phyloP scores from a whole-genome alignment of 805 yeast genomes.

The Cyberlindnera euphorbiiphila region DNA sequence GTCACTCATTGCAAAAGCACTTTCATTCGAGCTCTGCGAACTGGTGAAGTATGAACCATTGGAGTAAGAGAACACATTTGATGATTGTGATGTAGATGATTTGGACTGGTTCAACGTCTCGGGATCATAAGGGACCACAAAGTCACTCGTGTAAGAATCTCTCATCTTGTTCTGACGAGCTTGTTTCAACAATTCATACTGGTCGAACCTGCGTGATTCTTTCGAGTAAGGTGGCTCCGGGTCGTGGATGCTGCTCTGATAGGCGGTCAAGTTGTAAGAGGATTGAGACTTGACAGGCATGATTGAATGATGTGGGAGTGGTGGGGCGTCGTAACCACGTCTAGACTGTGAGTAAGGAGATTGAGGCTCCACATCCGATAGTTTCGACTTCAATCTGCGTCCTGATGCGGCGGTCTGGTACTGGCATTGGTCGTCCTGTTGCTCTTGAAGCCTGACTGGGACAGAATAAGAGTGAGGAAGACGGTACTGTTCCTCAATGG shows the following conservation, averaged over 20 bases:
- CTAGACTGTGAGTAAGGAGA: conserved; percentile 6
- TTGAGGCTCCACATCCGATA: conserved; percentile 1
- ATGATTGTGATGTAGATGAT: conserved; percentile 22
- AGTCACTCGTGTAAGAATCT: conserved; percentile 16
- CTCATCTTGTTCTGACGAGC: conserved; percentile 14
- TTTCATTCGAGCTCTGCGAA: conserved; percentile 40
- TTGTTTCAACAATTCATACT: conserved; percentile 12
- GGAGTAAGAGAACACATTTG: conserved; percentile 32
- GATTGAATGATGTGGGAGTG: conserved; percentile 23
- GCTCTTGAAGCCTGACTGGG: conserved; percentile 19
- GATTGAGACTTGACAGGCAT: conserved; percentile 25
- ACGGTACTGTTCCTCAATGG: conserved; percentile 3
- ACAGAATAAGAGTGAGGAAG: conserved; percentile 26
- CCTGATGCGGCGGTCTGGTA: conserved; percentile 4
- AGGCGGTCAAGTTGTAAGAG: conserved; percentile 10
- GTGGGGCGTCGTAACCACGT: conserved; percentile 16
- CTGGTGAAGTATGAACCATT: conserved; percentile 46
- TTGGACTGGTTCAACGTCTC: conserved; percentile 29
- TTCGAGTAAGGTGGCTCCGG: conserved; percentile 18
- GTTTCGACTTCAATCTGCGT: conserved; percentile 9
- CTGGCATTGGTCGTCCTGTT: conserved; percentile 2
- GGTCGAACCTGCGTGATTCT: conserved; percentile 4
- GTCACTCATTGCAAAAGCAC: conserved; percentile 50
- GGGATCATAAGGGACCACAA: conserved; percentile 31
- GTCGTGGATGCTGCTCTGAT: not conserved